Base-by-base conservation (phyloP, 371 early-diverging fungal species). In the Mucor plumbeus region DNA sequence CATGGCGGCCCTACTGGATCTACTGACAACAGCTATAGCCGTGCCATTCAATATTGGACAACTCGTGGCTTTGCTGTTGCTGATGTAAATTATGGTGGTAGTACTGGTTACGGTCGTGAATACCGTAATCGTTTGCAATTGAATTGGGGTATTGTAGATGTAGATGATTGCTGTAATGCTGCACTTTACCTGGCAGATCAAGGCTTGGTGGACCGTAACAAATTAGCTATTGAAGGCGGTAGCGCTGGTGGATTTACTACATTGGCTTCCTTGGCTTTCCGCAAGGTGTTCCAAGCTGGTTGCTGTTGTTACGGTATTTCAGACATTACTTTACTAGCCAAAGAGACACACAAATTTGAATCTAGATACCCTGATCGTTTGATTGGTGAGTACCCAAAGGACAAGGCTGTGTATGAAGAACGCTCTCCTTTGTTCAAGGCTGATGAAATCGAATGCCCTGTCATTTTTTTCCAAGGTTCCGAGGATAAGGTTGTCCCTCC, bases 311-410 rank as follows among this genome's bases (percentile, higher is more conserved):
- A 87, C 61, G 94, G 92, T 40, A 87, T 92, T 48, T 90, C 89
- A 0, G 90, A 91, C 63, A 78, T 93, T 39, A 83, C 85, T 35
- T 74, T 84, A 3, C 67, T 92, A 65, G 87, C 87, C 44, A 81
- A 87, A 71, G 88, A 90, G 61, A 91, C 92, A 1, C 92, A 92
- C 79, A 93, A 91, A 72, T 92, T 93, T 70, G 94, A 93, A 74
- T 77, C 88, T 15, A 79, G 80, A 68, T 91, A 91, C 38, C 72
- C 77, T 36, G 83, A 83, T 54, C 78, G 76, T 36, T 70, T 92
- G 59, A 81, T 92, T 41, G 92, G 92, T 0, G 84, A 88, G 48
- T 91, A 88, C 64, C 88, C 88, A 1, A 80, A 72, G 1, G 88
- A 84, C 2, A 72, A 72, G 34, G 73, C 75, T 0, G 64, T 89